Percentiles rank a stretch among this genome's conserved stretches.
These are phyloP conservation scores for Leptographium wingfieldii DNA, from an alignment of 2,329 filamentous ascomycete genomes.

Conservation along the genomic window DNA sequence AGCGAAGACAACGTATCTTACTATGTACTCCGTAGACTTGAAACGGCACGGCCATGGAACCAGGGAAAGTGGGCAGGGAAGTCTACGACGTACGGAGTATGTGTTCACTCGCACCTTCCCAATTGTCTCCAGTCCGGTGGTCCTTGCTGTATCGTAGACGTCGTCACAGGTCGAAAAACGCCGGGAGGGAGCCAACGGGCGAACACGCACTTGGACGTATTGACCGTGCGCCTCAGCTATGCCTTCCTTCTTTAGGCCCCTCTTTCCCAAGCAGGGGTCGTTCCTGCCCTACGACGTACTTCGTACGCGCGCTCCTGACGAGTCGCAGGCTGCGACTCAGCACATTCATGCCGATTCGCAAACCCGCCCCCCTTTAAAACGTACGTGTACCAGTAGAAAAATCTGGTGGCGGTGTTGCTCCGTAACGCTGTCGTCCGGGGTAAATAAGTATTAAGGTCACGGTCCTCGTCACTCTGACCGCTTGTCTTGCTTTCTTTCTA, in stretches of 20 bases:
- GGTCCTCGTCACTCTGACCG: not conserved
- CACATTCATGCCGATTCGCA: not conserved
- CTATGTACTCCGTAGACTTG: not conserved
- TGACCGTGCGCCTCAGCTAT: not conserved
- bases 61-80: not conserved
- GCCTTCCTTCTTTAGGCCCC: not conserved
- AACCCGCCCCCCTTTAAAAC: not conserved
- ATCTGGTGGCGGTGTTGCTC: not conserved
- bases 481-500: not conserved
- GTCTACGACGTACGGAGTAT: not conserved
- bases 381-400: not conserved
- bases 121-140: not conserved
- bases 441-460: conserved; percentile 4
- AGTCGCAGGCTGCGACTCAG: not conserved
- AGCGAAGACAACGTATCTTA: not conserved
- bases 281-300: not conserved
- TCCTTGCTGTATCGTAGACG: not conserved
- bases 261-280: not conserved
- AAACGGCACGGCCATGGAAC: not conserved
- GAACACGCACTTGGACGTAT: not conserved
- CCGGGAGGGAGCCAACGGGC: not conserved
- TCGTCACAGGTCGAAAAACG: not conserved
- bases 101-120: not conserved
- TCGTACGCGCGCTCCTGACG: not conserved
- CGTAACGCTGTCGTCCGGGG: not conserved